Evolutionary conservation across 805 yeast species (phyloP).

Genomic region (Saccharomycopsis olivae): DNA sequence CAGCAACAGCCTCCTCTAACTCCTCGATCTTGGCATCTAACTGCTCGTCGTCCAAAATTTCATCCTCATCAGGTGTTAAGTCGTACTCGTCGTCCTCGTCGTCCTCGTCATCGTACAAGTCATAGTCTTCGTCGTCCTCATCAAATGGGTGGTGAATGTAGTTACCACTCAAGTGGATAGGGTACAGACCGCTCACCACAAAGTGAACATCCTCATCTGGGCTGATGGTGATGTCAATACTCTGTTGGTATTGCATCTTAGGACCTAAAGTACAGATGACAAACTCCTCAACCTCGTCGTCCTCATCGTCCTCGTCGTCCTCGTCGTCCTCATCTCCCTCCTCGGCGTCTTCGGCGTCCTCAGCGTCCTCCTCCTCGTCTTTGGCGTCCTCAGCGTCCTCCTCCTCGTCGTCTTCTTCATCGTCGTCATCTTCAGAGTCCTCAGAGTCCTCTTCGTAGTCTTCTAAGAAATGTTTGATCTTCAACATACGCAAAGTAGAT

Average conservation of each 20-base stretch:
- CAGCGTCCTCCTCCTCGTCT: conserved; percentile 20
- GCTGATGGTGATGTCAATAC: conserved; percentile 77
- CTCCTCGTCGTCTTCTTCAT: conserved; percentile 19
- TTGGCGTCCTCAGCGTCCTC: no score
- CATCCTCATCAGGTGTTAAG: conserved; percentile 72
- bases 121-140: conserved; percentile 40
- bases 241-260: conserved; percentile 74
- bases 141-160: conserved; percentile 88
- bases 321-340: conserved; percentile 40
- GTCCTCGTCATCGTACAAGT: conserved; percentile 39
- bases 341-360: conserved; percentile 24
- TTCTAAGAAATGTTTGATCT: conserved; percentile 41
- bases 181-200: conserved; percentile 93
- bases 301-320: conserved; percentile 48
- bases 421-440: conserved; percentile 20
- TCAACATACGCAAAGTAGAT: conserved; percentile 80
- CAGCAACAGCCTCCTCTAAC: no score
- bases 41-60: conserved; percentile 51
- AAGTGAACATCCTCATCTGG: conserved; percentile 93
- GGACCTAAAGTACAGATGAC: conserved; percentile 89
- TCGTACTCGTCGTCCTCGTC: conserved; percentile 43
- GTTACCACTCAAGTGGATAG: conserved; percentile 89
- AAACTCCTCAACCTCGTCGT: conserved; percentile 72
- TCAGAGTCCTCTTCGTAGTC: conserved; percentile 36
- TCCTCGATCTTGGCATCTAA: no score